Evolutionary conservation across 1,284 basidiomycete species (phyloP).

Genomic region (Mycena sp.): DNA sequence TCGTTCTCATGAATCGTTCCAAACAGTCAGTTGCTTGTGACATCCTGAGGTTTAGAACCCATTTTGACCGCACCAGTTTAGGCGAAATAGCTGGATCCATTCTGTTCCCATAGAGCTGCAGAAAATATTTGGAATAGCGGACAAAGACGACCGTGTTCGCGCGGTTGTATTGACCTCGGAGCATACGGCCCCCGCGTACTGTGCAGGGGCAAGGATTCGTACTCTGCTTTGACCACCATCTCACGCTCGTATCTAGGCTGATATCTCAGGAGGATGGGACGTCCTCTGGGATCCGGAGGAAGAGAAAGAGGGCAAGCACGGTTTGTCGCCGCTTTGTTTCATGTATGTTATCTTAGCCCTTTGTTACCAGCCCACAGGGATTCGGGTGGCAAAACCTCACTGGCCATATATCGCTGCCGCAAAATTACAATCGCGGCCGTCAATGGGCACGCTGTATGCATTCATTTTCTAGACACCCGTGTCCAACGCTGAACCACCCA

Average conservation of each 20-base stretch:
- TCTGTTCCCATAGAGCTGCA: constrained; percentile 50
- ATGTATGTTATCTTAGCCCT: constrained; percentile 19
- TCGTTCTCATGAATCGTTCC: constrained; percentile 54
- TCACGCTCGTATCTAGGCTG: constrained; percentile 47
- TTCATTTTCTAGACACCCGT: neutral
- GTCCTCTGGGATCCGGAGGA: constrained; percentile 47
- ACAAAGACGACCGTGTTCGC: constrained; percentile 61
- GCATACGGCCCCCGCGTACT: constrained; percentile 59
- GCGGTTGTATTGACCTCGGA: constrained; percentile 63
- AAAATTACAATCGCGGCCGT: constrained; percentile 67
- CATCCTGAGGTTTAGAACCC: neutral
- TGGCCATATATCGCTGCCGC: constrained; percentile 61
- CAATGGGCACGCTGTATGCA: constrained; percentile 64
- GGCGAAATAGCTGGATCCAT: constrained; percentile 55
- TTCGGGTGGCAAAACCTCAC: constrained; percentile 54
- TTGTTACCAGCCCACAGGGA: constrained; percentile 56
- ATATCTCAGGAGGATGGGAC: constrained; percentile 55
- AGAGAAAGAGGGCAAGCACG: constrained; percentile 54
- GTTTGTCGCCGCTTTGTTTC: constrained; percentile 36
- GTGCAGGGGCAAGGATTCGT: constrained; percentile 56
- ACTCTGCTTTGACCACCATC: neutral
- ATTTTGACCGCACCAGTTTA: constrained; percentile 30
- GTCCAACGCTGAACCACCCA: constrained; percentile 29
- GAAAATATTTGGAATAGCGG: constrained; percentile 54
- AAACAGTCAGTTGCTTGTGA: constrained; percentile 49